These are phyloP conservation scores for Pleurotus eryngii DNA, from an alignment of 768 basidiomycete species.

Conservation along the genomic window DNA sequence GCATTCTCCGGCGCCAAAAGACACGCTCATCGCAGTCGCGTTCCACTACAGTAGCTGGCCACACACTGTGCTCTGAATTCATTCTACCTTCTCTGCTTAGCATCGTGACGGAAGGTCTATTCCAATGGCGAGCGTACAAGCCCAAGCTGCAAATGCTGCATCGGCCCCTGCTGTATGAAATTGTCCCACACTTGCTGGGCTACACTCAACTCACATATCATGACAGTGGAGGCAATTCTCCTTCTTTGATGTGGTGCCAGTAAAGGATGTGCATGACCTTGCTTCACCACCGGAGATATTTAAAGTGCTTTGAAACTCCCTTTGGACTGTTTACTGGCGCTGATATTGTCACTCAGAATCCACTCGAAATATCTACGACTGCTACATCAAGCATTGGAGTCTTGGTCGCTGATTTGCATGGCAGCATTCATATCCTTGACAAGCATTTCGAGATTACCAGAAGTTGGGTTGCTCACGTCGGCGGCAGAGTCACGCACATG, in stretches of 20 bases:
- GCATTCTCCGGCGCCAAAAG: background rate
- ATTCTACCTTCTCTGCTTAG: background rate
- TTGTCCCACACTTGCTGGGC: background rate
- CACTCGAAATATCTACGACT: constrained; percentile 73
- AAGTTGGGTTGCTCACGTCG: constrained; percentile 79
- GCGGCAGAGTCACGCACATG: constrained; percentile 85
- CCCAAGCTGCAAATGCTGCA: constrained; percentile 1
- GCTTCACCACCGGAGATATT: constrained; percentile 74
- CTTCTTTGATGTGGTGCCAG: constrained; percentile 79
- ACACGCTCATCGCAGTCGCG: background rate
- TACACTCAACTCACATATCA: background rate
- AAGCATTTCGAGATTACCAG: constrained; percentile 65
- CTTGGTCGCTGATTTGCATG: constrained; percentile 83
- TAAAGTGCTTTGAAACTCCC: constrained; percentile 43
- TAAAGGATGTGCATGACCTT: constrained; percentile 79
- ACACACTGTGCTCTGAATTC: background rate
- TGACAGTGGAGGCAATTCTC: constrained; percentile 82
- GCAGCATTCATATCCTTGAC: constrained; percentile 74
- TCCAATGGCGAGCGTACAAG: constrained; percentile 5
- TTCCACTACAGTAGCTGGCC: background rate
- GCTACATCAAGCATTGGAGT: constrained; percentile 61
- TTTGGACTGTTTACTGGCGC: background rate
- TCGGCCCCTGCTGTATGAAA: constrained; percentile 21
- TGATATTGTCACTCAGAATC: constrained; percentile 33
- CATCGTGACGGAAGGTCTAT: background rate